Conservation (phyloP, 306 rosid genomes). For the Trifolium repens region DNA sequence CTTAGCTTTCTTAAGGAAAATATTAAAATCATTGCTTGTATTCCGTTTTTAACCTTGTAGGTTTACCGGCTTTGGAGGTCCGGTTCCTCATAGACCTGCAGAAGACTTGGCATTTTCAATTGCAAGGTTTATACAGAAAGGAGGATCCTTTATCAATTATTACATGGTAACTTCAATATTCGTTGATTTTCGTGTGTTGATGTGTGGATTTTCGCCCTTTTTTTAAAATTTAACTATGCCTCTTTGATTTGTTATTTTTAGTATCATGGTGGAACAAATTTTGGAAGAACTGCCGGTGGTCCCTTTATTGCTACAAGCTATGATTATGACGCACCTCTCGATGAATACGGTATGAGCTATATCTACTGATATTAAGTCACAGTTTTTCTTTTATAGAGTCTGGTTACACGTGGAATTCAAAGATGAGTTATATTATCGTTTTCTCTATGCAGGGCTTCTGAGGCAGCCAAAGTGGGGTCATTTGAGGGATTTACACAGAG, state of each 20-base stretch:
- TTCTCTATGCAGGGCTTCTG: slow-evolving; percentile 62
- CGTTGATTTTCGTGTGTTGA: slow-evolving; percentile 24
- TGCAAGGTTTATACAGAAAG: slow-evolving; percentile 93
- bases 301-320: slow-evolving; percentile 96
- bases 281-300: slow-evolving; percentile 99
- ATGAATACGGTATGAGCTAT: slow-evolving; percentile 79
- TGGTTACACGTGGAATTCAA: not conserved
- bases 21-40: slow-evolving; percentile 1
- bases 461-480: slow-evolving; percentile 99
- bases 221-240: slow-evolving; percentile 29
- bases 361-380: not conserved
- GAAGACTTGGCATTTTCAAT: slow-evolving; percentile 94
- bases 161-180: slow-evolving; percentile 74
- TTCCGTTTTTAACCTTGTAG: slow-evolving; percentile 48
- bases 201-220: not conserved
- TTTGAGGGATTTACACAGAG: slow-evolving; percentile 91
- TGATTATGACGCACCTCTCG: slow-evolving; percentile 97
- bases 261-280: slow-evolving; percentile 99
- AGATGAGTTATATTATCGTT: slow-evolving; percentile 18
- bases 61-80: slow-evolving; percentile 94
- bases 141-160: slow-evolving; percentile 89
- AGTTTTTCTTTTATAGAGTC: no score
- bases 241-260: slow-evolving; percentile 45
- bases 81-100: slow-evolving; percentile 92
- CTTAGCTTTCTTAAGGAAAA: slow-evolving; percentile 12